Percentiles rank a stretch among this genome's conserved stretches.
Evolutionary conservation across 768 basidiomycete species (phyloP).

Genomic region (Neoboletus brunneissimus): DNA sequence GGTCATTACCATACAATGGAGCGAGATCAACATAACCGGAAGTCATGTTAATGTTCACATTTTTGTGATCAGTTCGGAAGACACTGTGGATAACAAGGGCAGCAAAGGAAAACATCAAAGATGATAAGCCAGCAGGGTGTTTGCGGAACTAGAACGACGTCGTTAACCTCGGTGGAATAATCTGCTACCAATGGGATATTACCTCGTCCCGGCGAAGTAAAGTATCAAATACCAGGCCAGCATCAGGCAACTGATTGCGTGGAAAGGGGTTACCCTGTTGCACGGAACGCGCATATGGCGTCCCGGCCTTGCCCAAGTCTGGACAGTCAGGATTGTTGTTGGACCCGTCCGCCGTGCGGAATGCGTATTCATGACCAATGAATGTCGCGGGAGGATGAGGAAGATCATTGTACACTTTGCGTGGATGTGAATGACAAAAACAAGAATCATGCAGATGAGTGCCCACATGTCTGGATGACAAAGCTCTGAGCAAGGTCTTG

Average conservation of each 20-base stretch:
- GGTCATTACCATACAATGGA: slow-evolving; percentile 77
- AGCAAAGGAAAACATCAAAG: slow-evolving; percentile 79
- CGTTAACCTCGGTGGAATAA: neutral
- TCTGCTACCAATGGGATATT: slow-evolving; percentile 5
- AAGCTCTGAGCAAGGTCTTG: slow-evolving; percentile 39
- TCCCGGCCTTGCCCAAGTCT: slow-evolving; percentile 73
- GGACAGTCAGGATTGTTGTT: slow-evolving; percentile 70
- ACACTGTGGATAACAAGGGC: slow-evolving; percentile 83
- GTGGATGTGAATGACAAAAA: neutral
- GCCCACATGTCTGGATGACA: slow-evolving; percentile 56
- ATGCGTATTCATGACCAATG: slow-evolving; percentile 60
- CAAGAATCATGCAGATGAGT: neutral
- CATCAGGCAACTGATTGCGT: slow-evolving; percentile 67
- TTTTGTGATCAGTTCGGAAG: slow-evolving; percentile 74
- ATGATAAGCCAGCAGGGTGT: slow-evolving; percentile 78
- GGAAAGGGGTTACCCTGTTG: slow-evolving; percentile 67
- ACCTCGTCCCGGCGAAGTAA: slow-evolving; percentile 72
- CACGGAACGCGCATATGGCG: slow-evolving; percentile 81
- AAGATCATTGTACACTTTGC: slow-evolving; percentile 76
- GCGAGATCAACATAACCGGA: slow-evolving; percentile 85
- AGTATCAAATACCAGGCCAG: slow-evolving; percentile 78
- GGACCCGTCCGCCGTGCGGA: slow-evolving; percentile 74
- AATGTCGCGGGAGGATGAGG: slow-evolving; percentile 73
- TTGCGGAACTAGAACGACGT: slow-evolving; percentile 52
- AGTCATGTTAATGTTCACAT: slow-evolving; percentile 75